Evolutionary conservation across 2,329 filamentous ascomycete genomes (phyloP).

Genomic region (Colletotrichum orchidophilum): DNA sequence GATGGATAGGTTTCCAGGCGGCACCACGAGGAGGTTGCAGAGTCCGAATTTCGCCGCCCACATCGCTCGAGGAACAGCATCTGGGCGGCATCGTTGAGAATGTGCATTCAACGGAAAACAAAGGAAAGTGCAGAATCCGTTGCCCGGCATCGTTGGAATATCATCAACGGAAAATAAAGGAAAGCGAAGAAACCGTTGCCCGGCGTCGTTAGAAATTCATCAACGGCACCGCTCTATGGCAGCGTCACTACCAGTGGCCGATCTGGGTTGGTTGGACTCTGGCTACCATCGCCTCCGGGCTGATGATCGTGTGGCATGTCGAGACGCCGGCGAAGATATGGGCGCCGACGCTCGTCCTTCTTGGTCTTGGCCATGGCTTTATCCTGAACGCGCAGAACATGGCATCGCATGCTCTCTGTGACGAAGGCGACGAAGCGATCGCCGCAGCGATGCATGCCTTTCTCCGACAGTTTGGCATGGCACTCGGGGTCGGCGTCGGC

Average conservation of each 20-base stretch:
- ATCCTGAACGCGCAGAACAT: slow-evolving; percentile 34
- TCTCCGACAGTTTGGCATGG: slow-evolving; percentile 19
- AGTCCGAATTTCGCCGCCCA: slow-evolving; percentile 26
- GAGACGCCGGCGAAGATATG: slow-evolving; percentile 11
- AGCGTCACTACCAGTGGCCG: slow-evolving; percentile 22
- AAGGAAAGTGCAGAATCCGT: not conserved
- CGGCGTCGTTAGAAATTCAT: not conserved
- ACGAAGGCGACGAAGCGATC: not conserved
- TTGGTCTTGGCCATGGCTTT: slow-evolving; percentile 26
- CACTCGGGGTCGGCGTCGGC: slow-evolving; percentile 22
- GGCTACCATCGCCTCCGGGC: slow-evolving; percentile 4
- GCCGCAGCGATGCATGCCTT: slow-evolving; percentile 22
- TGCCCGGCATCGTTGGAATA: not conserved
- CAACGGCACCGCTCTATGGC: not conserved
- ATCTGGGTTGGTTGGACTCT: slow-evolving; percentile 36
- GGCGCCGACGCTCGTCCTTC: slow-evolving; percentile 14
- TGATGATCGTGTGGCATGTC: slow-evolving; percentile 30
- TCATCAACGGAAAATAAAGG: not conserved
- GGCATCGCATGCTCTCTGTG: slow-evolving; percentile 16
- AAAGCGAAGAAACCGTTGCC: not conserved
- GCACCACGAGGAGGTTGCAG: slow-evolving; percentile 31
- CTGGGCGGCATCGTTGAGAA: not conserved
- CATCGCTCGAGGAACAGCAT: not conserved
- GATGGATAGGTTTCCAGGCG: slow-evolving; percentile 19
- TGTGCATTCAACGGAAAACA: not conserved